phyloP scores from a whole-genome alignment of 768 basidiomycete species.

The Kwoniella botswanensis region DNA sequence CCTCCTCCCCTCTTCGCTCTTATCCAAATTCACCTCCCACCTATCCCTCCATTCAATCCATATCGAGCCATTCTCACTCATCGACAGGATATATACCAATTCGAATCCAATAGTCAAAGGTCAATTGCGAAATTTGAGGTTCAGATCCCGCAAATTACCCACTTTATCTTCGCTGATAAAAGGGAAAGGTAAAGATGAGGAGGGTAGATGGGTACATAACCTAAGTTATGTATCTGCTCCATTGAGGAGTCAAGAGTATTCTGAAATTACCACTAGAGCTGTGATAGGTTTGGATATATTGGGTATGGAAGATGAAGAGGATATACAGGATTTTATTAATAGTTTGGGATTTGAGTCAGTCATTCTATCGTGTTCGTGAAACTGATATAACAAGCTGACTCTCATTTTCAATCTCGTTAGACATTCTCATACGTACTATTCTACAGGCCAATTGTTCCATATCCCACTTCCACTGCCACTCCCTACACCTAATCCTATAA shows the following conservation, averaged over 20 bases:
- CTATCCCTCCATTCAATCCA: slow-evolving; percentile 43
- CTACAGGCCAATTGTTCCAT: slow-evolving; percentile 34
- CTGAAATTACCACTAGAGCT: slow-evolving; percentile 35
- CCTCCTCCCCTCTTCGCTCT: slow-evolving; percentile 33
- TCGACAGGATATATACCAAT: slow-evolving; percentile 32
- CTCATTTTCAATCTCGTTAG: slow-evolving; percentile 10
- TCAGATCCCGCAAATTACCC: slow-evolving; percentile 20
- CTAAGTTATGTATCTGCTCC: slow-evolving; percentile 38
- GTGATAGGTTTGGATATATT: slow-evolving; percentile 36
- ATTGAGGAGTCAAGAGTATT: slow-evolving; percentile 38
- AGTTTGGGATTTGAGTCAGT: slow-evolving; percentile 46
- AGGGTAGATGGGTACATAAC: slow-evolving; percentile 18
- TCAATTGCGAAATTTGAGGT: slow-evolving; percentile 34
- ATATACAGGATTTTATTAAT: slow-evolving; percentile 37
- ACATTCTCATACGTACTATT: slow-evolving; percentile 37
- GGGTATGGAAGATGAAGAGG: slow-evolving; percentile 11
- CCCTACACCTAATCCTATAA: slow-evolving; percentile 16
- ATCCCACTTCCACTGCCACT: slow-evolving; percentile 23
- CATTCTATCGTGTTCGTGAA: too few relatives aligned
- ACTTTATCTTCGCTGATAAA: background rate
- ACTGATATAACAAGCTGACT: too few relatives aligned
- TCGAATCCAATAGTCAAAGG: slow-evolving; percentile 35
- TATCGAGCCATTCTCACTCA: slow-evolving; percentile 23
- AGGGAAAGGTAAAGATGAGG: background rate
- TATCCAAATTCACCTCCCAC: slow-evolving; percentile 23